A percentile compares a stretch with the other conserved stretches of the same genome.
Conservation (phyloP, 805 yeast species). For the Candida patagonica region DNA sequence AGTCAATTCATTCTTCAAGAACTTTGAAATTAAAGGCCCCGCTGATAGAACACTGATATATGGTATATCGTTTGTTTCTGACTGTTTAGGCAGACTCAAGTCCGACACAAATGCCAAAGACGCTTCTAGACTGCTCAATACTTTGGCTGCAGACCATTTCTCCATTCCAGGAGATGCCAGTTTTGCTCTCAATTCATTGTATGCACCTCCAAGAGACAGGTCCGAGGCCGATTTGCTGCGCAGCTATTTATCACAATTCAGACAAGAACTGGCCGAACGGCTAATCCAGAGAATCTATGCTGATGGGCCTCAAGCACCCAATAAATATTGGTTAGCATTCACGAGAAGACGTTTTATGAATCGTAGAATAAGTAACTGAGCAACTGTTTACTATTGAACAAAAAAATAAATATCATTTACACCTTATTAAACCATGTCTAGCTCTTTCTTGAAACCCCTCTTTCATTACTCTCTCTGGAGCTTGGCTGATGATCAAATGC, state of each 20-base stretch:
- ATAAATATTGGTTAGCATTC: constrained; percentile 93
- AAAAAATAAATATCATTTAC: neutral
- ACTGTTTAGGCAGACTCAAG: constrained; percentile 61
- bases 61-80: constrained; percentile 84
- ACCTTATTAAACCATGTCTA: neutral
- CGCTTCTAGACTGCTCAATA: constrained; percentile 50
- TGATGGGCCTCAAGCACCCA: constrained; percentile 54
- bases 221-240: constrained; percentile 72
- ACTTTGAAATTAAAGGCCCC: constrained; percentile 93
- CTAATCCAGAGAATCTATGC: constrained; percentile 61
- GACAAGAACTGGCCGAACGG: constrained; percentile 86
- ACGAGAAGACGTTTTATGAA: constrained; percentile 95
- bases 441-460: constrained; percentile 6
- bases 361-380: constrained; percentile 38
- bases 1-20: constrained; percentile 92
- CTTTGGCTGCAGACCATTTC: constrained; percentile 79
- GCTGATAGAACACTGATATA: constrained; percentile 89
- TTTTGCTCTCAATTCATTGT: constrained; percentile 80
- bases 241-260: constrained; percentile 77
- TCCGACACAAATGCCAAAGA: constrained; percentile 36
- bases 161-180: constrained; percentile 92
- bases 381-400: neutral
- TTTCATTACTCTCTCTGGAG: constrained; percentile 14
- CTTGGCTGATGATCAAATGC: constrained; percentile 8
- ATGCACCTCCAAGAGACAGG: constrained; percentile 63